These are phyloP conservation scores for Amauroascus verrucosus DNA, from an alignment of 2,329 filamentous ascomycete genomes.

Conservation along the genomic window DNA sequence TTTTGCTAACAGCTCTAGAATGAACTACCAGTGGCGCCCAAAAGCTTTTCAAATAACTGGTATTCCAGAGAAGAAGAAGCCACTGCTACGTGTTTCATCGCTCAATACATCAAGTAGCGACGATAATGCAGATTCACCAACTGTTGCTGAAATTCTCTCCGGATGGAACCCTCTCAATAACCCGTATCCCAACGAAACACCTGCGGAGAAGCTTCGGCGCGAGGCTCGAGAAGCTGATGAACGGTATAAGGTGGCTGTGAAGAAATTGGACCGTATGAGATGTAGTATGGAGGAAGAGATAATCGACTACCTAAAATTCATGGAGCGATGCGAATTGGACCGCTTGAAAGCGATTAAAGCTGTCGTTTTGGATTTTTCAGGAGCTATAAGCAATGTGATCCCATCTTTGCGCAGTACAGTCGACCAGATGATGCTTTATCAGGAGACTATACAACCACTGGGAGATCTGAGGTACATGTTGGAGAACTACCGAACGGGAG, in stretches of 20 bases:
- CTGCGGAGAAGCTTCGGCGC: slow-evolving; percentile 70
- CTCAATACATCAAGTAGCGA: slow-evolving; percentile 50
- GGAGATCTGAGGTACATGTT: slow-evolving; percentile 87
- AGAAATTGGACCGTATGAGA: slow-evolving; percentile 76
- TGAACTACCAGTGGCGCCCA: slow-evolving; percentile 95
- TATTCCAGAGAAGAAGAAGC: slow-evolving; percentile 74
- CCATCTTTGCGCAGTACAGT: slow-evolving; percentile 90
- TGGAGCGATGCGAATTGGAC: slow-evolving; percentile 94
- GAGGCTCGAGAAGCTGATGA: slow-evolving; percentile 88
- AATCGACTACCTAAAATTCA: slow-evolving; percentile 81
- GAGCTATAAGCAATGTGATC: slow-evolving; percentile 94
- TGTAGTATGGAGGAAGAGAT: slow-evolving; percentile 96
- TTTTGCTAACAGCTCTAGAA: slow-evolving; percentile 93
- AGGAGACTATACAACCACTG: slow-evolving; percentile 92
- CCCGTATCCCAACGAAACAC: slow-evolving; percentile 85
- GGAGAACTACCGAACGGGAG: slow-evolving; percentile 93
- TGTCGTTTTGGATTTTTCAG: slow-evolving; percentile 93
- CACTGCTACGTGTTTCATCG: slow-evolving; percentile 64
- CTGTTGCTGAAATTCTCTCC: slow-evolving; percentile 78
- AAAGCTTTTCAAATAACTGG: slow-evolving; percentile 83
- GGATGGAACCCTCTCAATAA: slow-evolving; percentile 92
- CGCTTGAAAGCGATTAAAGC: slow-evolving; percentile 96
- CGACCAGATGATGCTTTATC: slow-evolving; percentile 97
- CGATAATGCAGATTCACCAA: slow-evolving; percentile 60
- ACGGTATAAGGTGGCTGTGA: slow-evolving; percentile 77